phyloP scores from a whole-genome alignment of 805 yeast genomes.

The Monosporozyma unispora region DNA sequence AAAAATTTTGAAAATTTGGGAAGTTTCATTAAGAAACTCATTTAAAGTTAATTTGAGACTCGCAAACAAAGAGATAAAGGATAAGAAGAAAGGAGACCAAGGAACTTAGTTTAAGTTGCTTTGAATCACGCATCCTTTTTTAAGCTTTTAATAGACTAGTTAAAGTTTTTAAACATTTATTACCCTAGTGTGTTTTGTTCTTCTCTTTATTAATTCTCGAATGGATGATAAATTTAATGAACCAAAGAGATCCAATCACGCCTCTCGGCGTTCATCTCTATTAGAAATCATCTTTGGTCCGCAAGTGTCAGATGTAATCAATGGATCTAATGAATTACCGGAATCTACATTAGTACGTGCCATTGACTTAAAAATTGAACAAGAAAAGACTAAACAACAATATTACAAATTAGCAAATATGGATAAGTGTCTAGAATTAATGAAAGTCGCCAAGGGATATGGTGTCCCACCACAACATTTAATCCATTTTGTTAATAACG shows the following conservation, averaged over 20 bases:
- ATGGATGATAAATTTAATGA: neutral
- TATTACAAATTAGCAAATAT: slow-evolving; percentile 58
- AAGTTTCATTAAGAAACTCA: no score
- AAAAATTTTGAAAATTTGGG: neutral
- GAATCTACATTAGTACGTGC: slow-evolving; percentile 25
- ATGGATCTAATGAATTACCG: neutral
- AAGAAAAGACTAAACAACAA: slow-evolving; percentile 77
- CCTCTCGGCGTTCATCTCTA: slow-evolving; percentile 6
- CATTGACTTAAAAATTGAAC: slow-evolving; percentile 53
- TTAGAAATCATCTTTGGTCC: slow-evolving; percentile 41
- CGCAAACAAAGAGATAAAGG: no score
- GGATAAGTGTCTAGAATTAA: slow-evolving; percentile 48
- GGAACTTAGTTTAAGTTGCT: no score
- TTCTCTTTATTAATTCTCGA: neutral
- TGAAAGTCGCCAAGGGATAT: slow-evolving; percentile 50
- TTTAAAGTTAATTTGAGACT: no score
- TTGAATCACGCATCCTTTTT: no score
- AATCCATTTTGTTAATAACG: slow-evolving; percentile 42
- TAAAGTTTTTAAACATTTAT: no score
- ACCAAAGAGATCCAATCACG: neutral
- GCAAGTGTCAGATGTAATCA: slow-evolving; percentile 37
- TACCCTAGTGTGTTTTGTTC: no score
- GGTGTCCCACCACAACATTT: slow-evolving; percentile 59
- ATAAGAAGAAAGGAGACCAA: no score
- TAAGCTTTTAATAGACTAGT: no score